A percentile compares a stretch with the other conserved stretches of the same genome.
Conservation (phyloP, 2,329 filamentous ascomycete genomes). For the Fusarium tuaranense region DNA sequence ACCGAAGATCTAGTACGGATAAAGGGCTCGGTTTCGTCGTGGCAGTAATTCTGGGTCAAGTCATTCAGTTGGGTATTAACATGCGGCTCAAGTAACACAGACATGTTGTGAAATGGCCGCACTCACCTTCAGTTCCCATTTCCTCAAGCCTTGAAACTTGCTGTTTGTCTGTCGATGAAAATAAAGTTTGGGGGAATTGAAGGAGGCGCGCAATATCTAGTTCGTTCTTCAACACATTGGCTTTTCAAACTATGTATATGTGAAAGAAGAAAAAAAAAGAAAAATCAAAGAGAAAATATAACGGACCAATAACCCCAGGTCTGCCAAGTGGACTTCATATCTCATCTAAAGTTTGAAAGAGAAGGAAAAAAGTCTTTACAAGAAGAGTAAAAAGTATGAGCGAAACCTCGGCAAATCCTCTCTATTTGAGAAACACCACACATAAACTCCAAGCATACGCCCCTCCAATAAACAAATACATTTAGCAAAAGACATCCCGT, state of each 20-base stretch:
- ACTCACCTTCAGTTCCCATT: background rate
- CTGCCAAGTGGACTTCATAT: background rate
- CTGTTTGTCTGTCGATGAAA: background rate
- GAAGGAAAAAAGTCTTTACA: background rate
- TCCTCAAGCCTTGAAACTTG: background rate
- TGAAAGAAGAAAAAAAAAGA: background rate
- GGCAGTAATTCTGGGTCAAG: background rate
- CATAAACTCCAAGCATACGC: background rate
- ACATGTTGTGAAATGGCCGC: background rate
- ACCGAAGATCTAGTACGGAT: background rate
- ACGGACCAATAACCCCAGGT: background rate
- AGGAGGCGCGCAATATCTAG: background rate
- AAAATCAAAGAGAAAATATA: background rate
- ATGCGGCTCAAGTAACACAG: background rate
- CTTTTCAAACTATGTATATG: conserved; percentile 1
- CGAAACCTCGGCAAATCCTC: background rate
- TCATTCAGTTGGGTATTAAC: background rate
- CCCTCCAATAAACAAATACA: background rate
- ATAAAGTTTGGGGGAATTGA: background rate
- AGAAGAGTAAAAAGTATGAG: background rate
- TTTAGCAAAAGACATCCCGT: background rate
- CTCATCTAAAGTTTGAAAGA: background rate
- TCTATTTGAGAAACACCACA: background rate
- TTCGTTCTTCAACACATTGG: background rate
- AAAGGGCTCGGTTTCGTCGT: background rate